Evolutionary conservation across 2,329 filamentous ascomycete genomes (phyloP), one percentile per base, ranked within the genome.

Genomic region (Ophiostoma triangulosporum): DNA sequence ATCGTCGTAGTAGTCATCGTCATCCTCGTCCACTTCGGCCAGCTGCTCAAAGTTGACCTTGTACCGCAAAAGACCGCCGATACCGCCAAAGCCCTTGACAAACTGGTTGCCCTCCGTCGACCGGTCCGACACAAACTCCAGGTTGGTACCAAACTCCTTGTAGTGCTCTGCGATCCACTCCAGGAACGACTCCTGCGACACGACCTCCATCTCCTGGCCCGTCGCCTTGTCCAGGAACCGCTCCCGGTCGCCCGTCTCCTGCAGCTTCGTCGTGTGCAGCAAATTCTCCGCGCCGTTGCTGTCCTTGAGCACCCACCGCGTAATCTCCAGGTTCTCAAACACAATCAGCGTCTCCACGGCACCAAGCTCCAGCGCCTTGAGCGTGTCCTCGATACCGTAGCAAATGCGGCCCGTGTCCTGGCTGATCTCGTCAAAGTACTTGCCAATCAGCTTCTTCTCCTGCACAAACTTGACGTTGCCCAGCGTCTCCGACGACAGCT

Each of bases 1-100:
- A 93, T 94, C 77, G 70, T 80, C 78, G 73, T 91, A 88, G 76
- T 95, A 96, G 72, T 91, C 91, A 69, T 97, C 91, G 68, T 93
- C 90, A 65, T 86, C 82, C 66, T 93, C 90, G 66, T 86, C 82
- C 65, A 86, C 78, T 69, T 97, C 93, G 70, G 85, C 86, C 70
- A 98, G 80, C 72, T 98, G 94, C 74, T 98, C 94, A 74, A 98
- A 98, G 77, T 98, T 98, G 77, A 98, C 88, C 77, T 96, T 96
- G 83, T 98, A 98, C 63, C 93, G 89, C 67, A 98, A 82, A 65
- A 98, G 84, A 60, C 91, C 91, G 62, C 93, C 93, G 63, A 98
- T 95, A 66, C 93, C 93, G 83, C 93, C 93, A 66, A 98, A 98
- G 59, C 93, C 93, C 76, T 96, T 97, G 65, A 98, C 93, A 72